phyloP scores from a whole-genome alignment of 257 asterid species.

The Prunella vulgaris region DNA sequence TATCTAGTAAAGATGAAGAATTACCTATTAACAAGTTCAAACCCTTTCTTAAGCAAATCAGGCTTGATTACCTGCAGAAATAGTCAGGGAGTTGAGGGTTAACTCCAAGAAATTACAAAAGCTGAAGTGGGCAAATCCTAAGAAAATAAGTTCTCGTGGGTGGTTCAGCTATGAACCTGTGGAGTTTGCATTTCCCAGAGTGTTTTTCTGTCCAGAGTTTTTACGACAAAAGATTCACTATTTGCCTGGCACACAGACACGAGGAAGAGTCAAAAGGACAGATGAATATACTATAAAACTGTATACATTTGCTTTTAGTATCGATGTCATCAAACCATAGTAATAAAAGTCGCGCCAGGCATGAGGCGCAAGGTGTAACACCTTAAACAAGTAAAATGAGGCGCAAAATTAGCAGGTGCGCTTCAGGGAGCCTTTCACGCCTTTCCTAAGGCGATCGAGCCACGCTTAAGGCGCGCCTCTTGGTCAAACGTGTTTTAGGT shows the following conservation, averaged over 20 bases:
- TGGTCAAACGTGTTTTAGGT: too few relatives aligned
- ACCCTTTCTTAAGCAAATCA: conserved; percentile 84
- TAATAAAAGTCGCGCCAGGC: too few relatives aligned
- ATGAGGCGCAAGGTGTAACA: too few relatives aligned
- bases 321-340: neutral
- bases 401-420: too few relatives aligned
- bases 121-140: neutral
- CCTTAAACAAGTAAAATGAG: too few relatives aligned
- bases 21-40: conserved; percentile 79
- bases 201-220: conserved; percentile 82
- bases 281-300: neutral
- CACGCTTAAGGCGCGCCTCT: too few relatives aligned
- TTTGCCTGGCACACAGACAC: conserved; percentile 53
- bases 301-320: neutral
- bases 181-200: conserved; percentile 99
- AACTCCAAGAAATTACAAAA: conserved; percentile 2
- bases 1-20: conserved; percentile 16
- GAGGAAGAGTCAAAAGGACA: neutral
- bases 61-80: conserved; percentile 75
- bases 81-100: neutral
- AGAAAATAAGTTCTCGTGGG: conserved; percentile 6
- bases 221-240: conserved; percentile 71
- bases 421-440: too few relatives aligned
- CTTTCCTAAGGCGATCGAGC: too few relatives aligned
- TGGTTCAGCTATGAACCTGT: conserved; percentile 57